Percentiles rank a stretch among this genome's conserved stretches.
These are phyloP conservation scores for Xylaria acuta DNA, from an alignment of 495 filamentous ascomycete species.

Conservation along the genomic window DNA sequence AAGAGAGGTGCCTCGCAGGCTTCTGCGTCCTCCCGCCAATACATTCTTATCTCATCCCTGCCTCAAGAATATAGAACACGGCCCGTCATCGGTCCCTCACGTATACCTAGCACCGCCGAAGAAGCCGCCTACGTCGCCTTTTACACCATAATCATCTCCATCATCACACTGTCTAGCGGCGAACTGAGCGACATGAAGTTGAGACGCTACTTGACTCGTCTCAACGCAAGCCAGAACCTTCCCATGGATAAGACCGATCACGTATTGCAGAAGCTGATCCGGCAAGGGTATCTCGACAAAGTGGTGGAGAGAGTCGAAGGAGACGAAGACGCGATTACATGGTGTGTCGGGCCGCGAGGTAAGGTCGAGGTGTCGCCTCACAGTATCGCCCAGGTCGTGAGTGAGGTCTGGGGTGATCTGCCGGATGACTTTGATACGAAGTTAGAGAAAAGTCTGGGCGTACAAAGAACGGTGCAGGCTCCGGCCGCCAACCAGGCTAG, in stretches of 20 bases:
- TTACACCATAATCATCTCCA: slow-evolving; percentile 76
- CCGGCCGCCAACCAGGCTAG: slow-evolving; percentile 36
- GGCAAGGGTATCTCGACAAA: slow-evolving; percentile 82
- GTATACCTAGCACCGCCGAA: slow-evolving; percentile 63
- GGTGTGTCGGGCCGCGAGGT: slow-evolving; percentile 80
- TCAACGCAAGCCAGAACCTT: slow-evolving; percentile 78
- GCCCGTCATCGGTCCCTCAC: slow-evolving; percentile 70
- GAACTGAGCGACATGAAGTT: slow-evolving; percentile 75
- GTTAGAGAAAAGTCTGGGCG: slow-evolving; percentile 60
- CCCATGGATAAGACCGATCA: slow-evolving; percentile 78
- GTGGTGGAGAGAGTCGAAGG: slow-evolving; percentile 64
- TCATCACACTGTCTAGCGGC: slow-evolving; percentile 75
- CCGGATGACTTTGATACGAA: slow-evolving; percentile 60
- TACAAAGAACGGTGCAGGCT: slow-evolving; percentile 39
- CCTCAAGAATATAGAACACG: slow-evolving; percentile 68
- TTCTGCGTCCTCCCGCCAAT: slow-evolving; percentile 67
- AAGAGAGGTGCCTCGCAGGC: slow-evolving; percentile 50
- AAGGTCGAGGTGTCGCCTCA: slow-evolving; percentile 82
- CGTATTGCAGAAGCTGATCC: slow-evolving; percentile 73
- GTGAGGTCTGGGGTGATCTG: slow-evolving; percentile 60
- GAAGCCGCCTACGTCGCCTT: slow-evolving; percentile 83
- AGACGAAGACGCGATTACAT: slow-evolving; percentile 78
- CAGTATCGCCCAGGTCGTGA: slow-evolving; percentile 73
- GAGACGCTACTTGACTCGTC: slow-evolving; percentile 71
- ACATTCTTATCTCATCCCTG: slow-evolving; percentile 75